Evolutionary conservation across 805 yeast genomes (phyloP).

Genomic region (Lachancea sp.): DNA sequence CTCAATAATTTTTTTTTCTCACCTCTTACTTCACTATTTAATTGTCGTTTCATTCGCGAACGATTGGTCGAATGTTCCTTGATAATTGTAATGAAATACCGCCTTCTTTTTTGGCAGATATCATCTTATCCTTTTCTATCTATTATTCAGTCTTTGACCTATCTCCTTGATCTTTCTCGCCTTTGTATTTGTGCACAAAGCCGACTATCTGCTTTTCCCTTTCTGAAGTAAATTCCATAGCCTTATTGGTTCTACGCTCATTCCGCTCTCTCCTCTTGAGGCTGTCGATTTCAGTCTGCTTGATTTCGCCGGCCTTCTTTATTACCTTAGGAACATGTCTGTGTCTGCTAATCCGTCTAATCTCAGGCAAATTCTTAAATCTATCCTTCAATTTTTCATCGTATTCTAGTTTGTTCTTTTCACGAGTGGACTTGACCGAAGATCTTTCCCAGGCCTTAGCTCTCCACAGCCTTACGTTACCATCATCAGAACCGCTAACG

Average conservation of each 20-base stretch:
- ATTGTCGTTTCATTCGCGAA: background rate
- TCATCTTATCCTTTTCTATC: background rate
- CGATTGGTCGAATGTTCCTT: too few species aligned
- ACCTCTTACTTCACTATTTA: background rate
- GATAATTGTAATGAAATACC: background rate
- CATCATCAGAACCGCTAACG: constrained; percentile 90
- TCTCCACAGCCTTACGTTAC: constrained; percentile 93
- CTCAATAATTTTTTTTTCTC: background rate
- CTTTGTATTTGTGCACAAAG: constrained; percentile 56
- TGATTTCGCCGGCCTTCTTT: constrained; percentile 85
- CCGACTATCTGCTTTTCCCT: constrained; percentile 85
- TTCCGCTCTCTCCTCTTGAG: constrained; percentile 78
- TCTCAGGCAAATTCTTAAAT: constrained; percentile 94
- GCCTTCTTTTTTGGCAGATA: background rate
- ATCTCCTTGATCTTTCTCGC: constrained; percentile 16
- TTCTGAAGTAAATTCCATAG: constrained; percentile 57
- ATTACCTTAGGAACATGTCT: constrained; percentile 85
- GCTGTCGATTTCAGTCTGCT: constrained; percentile 63
- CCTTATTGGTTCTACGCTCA: constrained; percentile 68
- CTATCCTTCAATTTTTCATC: constrained; percentile 88
- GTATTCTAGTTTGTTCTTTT: constrained; percentile 79
- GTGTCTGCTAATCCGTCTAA: constrained; percentile 81
- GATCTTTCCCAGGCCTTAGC: constrained; percentile 79
- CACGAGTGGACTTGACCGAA: constrained; percentile 70
- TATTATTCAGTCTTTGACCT: constrained; percentile 1